These are phyloP conservation scores for Blastobotrys petasosporus DNA, from an alignment of 1,139 yeast genomes.

Conservation along the genomic window DNA sequence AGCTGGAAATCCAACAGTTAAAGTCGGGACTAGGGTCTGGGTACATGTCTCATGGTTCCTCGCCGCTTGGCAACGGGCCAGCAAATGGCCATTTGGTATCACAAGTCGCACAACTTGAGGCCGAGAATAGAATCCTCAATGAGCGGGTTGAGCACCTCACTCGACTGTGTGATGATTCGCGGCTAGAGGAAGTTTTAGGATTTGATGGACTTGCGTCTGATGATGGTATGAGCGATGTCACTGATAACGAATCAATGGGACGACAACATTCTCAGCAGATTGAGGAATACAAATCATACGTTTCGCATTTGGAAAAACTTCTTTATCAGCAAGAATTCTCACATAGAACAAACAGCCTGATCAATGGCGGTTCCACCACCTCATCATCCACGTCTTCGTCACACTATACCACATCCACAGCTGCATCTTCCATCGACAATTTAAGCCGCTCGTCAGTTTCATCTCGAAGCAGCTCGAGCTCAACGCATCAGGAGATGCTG, in stretches of 20 bases:
- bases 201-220: slow-evolving; percentile 18
- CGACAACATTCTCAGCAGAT: slow-evolving; percentile 31
- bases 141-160: slow-evolving; percentile 67
- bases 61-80: not conserved
- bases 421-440: not conserved
- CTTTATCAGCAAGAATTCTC: slow-evolving; percentile 38
- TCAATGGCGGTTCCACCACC: not conserved
- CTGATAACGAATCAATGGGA: slow-evolving; percentile 9
- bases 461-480: slow-evolving; percentile 1
- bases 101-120: slow-evolving; percentile 44
- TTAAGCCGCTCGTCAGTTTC: not conserved
- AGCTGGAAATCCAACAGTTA: slow-evolving; percentile 32
- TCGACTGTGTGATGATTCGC: slow-evolving; percentile 53
- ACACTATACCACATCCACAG: slow-evolving; percentile 4
- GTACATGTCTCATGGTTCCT: slow-evolving; percentile 3
- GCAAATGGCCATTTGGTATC: slow-evolving; percentile 6
- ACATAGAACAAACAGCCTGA: slow-evolving; percentile 9
- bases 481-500: slow-evolving; percentile 22
- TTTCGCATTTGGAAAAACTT: slow-evolving; percentile 55
- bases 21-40: slow-evolving; percentile 1
- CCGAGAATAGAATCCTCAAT: slow-evolving; percentile 55
- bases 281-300: slow-evolving; percentile 60
- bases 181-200: slow-evolving; percentile 42
- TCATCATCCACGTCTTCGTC: not conserved
- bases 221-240: slow-evolving; percentile 6